Evolutionary conservation across 768 basidiomycete species (phyloP).

Genomic region (Gymnopilus dilepis): DNA sequence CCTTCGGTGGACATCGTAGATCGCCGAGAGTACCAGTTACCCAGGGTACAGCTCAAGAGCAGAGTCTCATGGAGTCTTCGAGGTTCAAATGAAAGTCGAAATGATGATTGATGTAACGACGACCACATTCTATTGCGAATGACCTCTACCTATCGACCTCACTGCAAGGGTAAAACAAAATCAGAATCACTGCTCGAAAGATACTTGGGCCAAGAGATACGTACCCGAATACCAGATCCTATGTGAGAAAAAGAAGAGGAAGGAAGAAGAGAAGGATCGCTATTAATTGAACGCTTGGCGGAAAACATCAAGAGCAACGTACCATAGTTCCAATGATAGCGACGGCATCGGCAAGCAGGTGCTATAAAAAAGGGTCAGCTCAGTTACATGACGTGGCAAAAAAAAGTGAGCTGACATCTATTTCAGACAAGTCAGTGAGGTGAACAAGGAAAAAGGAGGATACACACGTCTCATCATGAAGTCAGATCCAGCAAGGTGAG

Average conservation of each 20-base stretch:
- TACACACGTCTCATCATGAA: slow-evolving; percentile 95
- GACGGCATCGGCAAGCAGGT: slow-evolving; percentile 93
- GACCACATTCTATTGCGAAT: slow-evolving; percentile 21
- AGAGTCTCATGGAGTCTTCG: neutral
- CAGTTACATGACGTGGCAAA: slow-evolving; percentile 21
- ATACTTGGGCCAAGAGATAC: slow-evolving; percentile 30
- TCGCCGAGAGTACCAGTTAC: neutral
- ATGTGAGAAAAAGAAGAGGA: slow-evolving; percentile 14
- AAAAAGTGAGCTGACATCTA: slow-evolving; percentile 46
- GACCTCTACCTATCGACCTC: slow-evolving; percentile 44
- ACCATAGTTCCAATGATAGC: slow-evolving; percentile 99
- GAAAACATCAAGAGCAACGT: slow-evolving; percentile 32
- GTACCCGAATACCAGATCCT: slow-evolving; percentile 94
- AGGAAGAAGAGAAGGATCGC: neutral
- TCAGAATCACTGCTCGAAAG: slow-evolving; percentile 3
- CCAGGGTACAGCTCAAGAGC: neutral
- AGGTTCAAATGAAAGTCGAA: neutral
- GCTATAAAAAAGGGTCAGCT: slow-evolving; percentile 46
- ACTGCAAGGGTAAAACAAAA: slow-evolving; percentile 26
- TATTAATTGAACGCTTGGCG: neutral
- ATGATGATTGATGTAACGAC: slow-evolving; percentile 1
- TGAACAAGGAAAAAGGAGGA: slow-evolving; percentile 11
- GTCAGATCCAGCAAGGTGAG: slow-evolving; percentile 93
- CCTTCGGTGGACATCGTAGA: neutral
- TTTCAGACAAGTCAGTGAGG: slow-evolving; percentile 21